A percentile compares a stretch with the other conserved stretches of the same genome.
These are phyloP conservation scores for Trichoderma gracile DNA, from an alignment of 2,329 filamentous ascomycete genomes.

Conservation along the genomic window DNA sequence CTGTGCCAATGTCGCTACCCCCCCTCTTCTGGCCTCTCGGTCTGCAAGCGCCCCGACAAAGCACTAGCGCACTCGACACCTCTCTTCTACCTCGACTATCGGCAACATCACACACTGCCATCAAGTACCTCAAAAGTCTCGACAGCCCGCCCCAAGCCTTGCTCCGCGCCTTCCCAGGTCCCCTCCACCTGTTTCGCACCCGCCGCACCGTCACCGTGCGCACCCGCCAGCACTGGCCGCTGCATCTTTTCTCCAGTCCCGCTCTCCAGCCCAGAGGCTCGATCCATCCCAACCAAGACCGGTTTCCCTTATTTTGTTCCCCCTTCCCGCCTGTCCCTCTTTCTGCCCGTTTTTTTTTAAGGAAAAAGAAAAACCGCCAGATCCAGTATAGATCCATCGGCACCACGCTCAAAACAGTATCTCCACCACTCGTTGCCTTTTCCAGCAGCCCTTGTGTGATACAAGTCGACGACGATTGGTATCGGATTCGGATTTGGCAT, in stretches of 20 bases:
- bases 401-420: slow-evolving; percentile 66
- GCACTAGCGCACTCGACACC: slow-evolving; percentile 12
- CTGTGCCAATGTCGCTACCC: not conserved
- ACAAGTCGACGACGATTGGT: slow-evolving; percentile 29
- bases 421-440: slow-evolving; percentile 61
- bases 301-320: slow-evolving; percentile 48
- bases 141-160: slow-evolving; percentile 30
- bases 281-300: slow-evolving; percentile 44
- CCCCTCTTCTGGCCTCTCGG: not conserved
- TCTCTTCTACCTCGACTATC: too few relatives aligned
- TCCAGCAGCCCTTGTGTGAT: slow-evolving; percentile 37
- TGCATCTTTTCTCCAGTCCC: not conserved
- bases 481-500: slow-evolving; percentile 28
- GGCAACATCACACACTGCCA: not conserved
- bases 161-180: slow-evolving; percentile 9
- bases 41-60: slow-evolving; percentile 24
- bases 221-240: slow-evolving; percentile 5
- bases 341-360: slow-evolving; percentile 20
- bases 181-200: slow-evolving; percentile 20
- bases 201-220: slow-evolving; percentile 18
- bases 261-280: slow-evolving; percentile 34
- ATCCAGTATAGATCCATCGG: slow-evolving; percentile 67
- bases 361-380: slow-evolving; percentile 44
- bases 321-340: slow-evolving; percentile 41
- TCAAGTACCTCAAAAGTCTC: too few relatives aligned